phyloP scores from a whole-genome alignment of 768 basidiomycete species.

The Pulveroboletus ravenelii region DNA sequence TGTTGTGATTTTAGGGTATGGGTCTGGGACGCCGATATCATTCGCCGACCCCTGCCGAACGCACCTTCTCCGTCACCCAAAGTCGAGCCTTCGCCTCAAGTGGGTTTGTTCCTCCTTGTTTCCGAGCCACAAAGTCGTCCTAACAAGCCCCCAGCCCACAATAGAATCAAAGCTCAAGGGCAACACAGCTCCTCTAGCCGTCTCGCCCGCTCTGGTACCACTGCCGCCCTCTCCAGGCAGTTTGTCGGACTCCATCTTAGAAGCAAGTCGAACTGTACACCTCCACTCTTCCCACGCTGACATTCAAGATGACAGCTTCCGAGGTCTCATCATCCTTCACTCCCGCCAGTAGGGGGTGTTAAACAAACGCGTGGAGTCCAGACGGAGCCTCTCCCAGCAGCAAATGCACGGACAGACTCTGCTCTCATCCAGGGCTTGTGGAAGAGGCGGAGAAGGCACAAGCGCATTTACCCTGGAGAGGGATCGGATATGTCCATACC shows the following conservation, averaged over 20 bases:
- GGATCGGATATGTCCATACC: not conserved
- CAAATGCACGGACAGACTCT: not conserved
- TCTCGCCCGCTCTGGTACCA: conserved; percentile 20
- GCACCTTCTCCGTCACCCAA: conserved; percentile 7
- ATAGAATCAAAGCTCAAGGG: conserved; percentile 4
- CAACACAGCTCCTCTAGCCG: not conserved
- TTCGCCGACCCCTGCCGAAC: conserved; percentile 14
- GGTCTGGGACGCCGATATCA: conserved; percentile 24
- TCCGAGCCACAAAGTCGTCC: not conserved
- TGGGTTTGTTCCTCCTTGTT: not conserved
- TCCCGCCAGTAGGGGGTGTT: not conserved
- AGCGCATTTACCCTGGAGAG: not conserved
- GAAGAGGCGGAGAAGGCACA: conserved; percentile 7
- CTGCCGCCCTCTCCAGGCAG: conserved; percentile 21
- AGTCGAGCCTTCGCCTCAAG: conserved; percentile 8
- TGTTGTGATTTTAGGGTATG: conserved; percentile 29
- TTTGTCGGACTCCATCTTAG: conserved; percentile 14
- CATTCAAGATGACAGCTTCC: conserved; percentile 9
- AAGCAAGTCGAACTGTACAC: conserved; percentile 5
- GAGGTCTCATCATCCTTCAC: conserved; percentile 3
- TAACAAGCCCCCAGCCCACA: conserved; percentile 10
- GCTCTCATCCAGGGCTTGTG: conserved; percentile 9
- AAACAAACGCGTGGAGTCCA: conserved; percentile 5
- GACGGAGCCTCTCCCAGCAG: not conserved
- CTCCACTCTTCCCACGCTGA: not conserved